Evolutionary conservation across 1,284 basidiomycete genomes (phyloP).

Genomic region (Taiwanofungus camphoratus): DNA sequence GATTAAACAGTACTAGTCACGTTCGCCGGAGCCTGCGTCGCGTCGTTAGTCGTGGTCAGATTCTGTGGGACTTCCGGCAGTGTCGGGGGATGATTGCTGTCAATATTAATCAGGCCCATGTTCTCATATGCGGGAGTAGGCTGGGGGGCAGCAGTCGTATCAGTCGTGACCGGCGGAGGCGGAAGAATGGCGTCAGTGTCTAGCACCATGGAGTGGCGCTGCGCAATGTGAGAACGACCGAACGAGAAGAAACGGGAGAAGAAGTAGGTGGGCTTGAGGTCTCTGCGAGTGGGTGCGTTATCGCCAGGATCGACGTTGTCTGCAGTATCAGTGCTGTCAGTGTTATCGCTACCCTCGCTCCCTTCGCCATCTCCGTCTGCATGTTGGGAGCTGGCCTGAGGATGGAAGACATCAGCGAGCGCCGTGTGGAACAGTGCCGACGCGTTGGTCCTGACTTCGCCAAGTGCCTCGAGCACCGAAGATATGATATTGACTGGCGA

Average conservation of each 20-base stretch:
- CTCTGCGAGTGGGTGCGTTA: not conserved
- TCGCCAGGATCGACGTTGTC: no score
- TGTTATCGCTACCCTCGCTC: no score
- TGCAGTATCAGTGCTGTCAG: not conserved
- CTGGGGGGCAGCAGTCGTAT: conserved; percentile 11
- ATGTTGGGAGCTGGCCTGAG: not conserved
- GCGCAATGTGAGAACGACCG: not conserved
- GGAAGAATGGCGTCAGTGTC: conserved; percentile 20
- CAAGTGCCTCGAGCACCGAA: conserved; percentile 2
- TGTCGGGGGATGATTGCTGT: conserved; percentile 23
- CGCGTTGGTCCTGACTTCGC: conserved; percentile 6
- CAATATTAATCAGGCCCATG: conserved; percentile 24
- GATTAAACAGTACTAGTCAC: no score
- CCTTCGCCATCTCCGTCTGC: no score
- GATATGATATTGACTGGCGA: conserved; percentile 7
- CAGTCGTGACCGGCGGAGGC: conserved; percentile 11
- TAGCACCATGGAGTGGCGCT: conserved; percentile 21
- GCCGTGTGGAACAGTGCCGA: conserved; percentile 11
- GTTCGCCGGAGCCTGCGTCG: no score
- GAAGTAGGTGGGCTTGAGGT: not conserved
- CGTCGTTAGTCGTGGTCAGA: no score
- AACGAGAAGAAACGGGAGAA: not conserved
- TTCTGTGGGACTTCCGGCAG: no score
- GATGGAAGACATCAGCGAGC: conserved; percentile 5
- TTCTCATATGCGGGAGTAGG: conserved; percentile 11